Base-by-base conservation (phyloP, 352 stramenopile species). In the Globisporangium lucens region DNA sequence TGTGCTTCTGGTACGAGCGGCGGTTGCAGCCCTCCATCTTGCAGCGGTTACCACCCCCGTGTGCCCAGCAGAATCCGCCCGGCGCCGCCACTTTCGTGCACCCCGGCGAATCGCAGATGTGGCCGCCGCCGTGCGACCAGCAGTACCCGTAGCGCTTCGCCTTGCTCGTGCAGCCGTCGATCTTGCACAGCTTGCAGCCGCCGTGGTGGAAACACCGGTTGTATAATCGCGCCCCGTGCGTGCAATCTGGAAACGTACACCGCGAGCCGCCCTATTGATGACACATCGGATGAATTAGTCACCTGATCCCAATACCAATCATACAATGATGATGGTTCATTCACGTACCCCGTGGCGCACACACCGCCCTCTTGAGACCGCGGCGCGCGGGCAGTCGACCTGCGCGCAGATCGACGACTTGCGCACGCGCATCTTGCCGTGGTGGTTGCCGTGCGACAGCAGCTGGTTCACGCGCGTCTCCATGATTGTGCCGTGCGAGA, bases 91-190 rank as follows among this genome's bases (percentile, higher is more conserved):
- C 82, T 66, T 93, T 94, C 17, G 70, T 72, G 67, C 86, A 94
- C 0, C 69, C 77, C 0, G 66, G 53, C 0, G 69, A 65, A 30
- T 86, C 79, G 68, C 86, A 94, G 43, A 86, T 86, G 69, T 83
- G 78, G 43, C 84, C 78, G 5, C 82, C 82, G 64, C 82, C 82
- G 41, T 90, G 82, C 4, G 78, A 85, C 82, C 82, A 90, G 79
- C 82, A 89, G 70, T 86, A 85, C 59, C 80, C 78, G 59, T 86
- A 87, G n/a, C 78, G 80, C 72, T 90, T 90, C 55, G 82, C 82
- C 68, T 87, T 86, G 59, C 78, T 87, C 27, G 77, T 89, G 67
- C 82, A 89, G 20, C 82, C 82, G 4, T 73, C 68, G 43, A 88
- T 73, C 66, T 85, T 89, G 73, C 82, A 90, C 13, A 84, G 66